Evolutionary conservation across 2,329 filamentous ascomycete species (phyloP).

Genomic region (Penicillium aurantiogriseum): DNA sequence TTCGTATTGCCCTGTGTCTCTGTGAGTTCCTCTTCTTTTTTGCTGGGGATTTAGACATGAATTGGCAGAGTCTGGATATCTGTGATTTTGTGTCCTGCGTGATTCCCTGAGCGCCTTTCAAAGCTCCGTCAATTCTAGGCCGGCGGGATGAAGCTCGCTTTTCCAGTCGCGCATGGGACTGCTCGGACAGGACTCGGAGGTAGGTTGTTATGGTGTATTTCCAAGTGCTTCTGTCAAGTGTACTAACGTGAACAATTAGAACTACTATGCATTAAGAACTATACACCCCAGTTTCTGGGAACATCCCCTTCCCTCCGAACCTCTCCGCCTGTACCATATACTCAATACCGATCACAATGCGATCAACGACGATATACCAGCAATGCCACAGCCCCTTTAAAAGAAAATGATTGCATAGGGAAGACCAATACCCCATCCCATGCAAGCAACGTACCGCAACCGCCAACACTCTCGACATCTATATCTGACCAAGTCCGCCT

Average conservation of each 20-base stretch:
- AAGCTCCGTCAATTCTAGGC: constrained; percentile 12
- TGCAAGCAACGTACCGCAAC: background rate
- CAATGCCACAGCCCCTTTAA: constrained; percentile 12
- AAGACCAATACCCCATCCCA: background rate
- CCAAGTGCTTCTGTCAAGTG: background rate
- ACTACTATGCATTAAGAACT: background rate
- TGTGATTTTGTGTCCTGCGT: constrained; percentile 5
- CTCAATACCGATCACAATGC: constrained; percentile 8
- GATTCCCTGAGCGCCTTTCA: constrained; percentile 12
- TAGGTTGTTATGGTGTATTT: constrained; percentile 7
- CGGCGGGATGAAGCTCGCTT: constrained; percentile 34
- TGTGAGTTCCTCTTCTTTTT: constrained; percentile 1
- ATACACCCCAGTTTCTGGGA: background rate
- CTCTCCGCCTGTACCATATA: constrained; percentile 2
- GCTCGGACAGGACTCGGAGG: constrained; percentile 23
- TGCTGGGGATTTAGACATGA: constrained; percentile 20
- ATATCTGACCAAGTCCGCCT: constrained; percentile 42
- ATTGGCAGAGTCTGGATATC: constrained; percentile 8
- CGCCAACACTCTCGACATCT: constrained; percentile 9
- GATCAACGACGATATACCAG: constrained; percentile 20
- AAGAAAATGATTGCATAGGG: background rate
- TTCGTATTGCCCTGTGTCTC: background rate
- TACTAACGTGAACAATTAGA: constrained; percentile 2
- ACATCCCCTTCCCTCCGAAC: background rate
- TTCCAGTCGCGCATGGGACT: constrained; percentile 18